Percentiles rank a stretch among this genome's conserved stretches.
These are phyloP conservation scores for Coffea humblotiana DNA, from an alignment of 305 asterid genomes.

Conservation along the genomic window DNA sequence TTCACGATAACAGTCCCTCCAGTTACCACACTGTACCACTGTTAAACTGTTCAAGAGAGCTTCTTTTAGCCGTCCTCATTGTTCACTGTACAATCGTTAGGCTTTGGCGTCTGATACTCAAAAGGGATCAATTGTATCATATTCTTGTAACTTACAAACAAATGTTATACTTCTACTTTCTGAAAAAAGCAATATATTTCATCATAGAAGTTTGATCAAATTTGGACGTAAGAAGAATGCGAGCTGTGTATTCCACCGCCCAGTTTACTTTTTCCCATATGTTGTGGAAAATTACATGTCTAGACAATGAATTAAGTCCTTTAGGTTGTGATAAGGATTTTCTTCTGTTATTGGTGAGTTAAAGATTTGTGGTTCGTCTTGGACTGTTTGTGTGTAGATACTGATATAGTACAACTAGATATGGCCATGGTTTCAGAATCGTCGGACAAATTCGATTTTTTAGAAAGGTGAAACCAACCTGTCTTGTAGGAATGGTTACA, in stretches of 20 bases:
- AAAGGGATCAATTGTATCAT: background rate
- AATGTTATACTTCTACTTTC: background rate
- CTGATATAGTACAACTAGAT: no score
- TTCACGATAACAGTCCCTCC: conserved; percentile 22
- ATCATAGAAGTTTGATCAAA: background rate
- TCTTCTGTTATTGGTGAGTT: no score
- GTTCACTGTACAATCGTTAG: background rate
- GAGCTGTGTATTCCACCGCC: background rate
- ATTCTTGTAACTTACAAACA: background rate
- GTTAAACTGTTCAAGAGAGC: conserved; percentile 12
- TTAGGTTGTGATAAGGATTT: no score
- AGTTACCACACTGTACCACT: conserved; percentile 21
- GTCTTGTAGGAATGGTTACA: no score
- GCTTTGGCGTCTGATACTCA: background rate
- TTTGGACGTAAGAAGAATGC: background rate
- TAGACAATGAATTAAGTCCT: no score
- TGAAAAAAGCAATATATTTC: background rate
- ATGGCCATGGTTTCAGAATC: no score
- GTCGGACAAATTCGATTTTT: no score
- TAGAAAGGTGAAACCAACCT: no score
- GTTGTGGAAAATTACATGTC: no score
- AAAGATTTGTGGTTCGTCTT: background rate
- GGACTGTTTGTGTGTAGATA: no score
- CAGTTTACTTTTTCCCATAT: no score
- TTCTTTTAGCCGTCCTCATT: background rate